Evolutionary conservation across 176 grass and related monocot species (phyloP).

Genomic region (Triticum monococcum): DNA sequence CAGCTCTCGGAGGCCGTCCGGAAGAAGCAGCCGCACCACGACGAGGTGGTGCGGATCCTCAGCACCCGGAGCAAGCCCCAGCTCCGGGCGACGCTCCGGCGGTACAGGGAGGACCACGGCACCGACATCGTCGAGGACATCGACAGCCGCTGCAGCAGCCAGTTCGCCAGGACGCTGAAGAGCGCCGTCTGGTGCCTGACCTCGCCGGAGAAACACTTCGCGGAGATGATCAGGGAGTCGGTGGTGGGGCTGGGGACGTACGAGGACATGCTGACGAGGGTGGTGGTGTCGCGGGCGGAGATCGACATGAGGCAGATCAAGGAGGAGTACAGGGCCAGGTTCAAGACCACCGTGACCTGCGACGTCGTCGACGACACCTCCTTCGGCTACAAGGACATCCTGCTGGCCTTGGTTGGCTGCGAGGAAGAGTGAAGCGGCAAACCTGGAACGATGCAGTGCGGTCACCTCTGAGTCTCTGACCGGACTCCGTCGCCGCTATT

Average conservation of each 20-base stretch:
- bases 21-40: slow-evolving; percentile 17
- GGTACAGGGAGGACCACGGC: slow-evolving; percentile 29
- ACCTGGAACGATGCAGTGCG: background rate
- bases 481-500: no score
- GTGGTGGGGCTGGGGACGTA: slow-evolving; percentile 75
- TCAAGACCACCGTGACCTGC: slow-evolving; percentile 47
- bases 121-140: slow-evolving; percentile 50
- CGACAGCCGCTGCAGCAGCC: slow-evolving; percentile 27
- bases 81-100: slow-evolving; percentile 37
- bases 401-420: slow-evolving; percentile 49
- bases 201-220: slow-evolving; percentile 81
- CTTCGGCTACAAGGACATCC: slow-evolving; percentile 59
- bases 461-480: no score
- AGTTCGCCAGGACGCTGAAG: slow-evolving; percentile 49
- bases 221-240: slow-evolving; percentile 73
- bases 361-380: slow-evolving; percentile 74
- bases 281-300: slow-evolving; percentile 66
- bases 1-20: slow-evolving; percentile 36
- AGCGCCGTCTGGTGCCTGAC: slow-evolving; percentile 62
- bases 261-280: slow-evolving; percentile 78
- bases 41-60: slow-evolving; percentile 42
- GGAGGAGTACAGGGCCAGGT: slow-evolving; percentile 56
- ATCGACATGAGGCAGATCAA: slow-evolving; percentile 76
- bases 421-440: slow-evolving; percentile 26
- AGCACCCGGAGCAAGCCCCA: slow-evolving; percentile 45